Evolutionary conservation across 129 eudicot genomes (phyloP).

Genomic region (Dittrichia graveolens): DNA sequence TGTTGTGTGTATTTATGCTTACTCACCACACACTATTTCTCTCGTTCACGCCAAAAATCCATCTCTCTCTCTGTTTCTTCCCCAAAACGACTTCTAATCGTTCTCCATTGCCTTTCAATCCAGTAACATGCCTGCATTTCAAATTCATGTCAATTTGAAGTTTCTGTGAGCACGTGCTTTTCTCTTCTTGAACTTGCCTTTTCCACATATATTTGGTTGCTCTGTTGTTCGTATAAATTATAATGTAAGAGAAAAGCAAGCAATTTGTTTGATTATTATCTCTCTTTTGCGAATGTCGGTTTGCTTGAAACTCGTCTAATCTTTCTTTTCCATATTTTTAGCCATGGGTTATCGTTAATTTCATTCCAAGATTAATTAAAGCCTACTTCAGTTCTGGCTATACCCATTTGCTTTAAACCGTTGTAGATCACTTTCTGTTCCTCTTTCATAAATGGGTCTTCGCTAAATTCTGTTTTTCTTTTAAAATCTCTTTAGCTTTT

Average conservation of each 20-base stretch:
- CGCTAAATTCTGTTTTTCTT: slow-evolving; percentile 44
- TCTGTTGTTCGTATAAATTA: slow-evolving; percentile 1
- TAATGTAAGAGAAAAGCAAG: slow-evolving; percentile 45
- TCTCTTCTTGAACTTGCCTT: slow-evolving; percentile 19
- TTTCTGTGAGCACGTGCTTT: slow-evolving; percentile 31
- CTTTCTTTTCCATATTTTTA: neutral
- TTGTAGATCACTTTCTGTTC: slow-evolving; percentile 24
- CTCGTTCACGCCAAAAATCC: slow-evolving; percentile 49
- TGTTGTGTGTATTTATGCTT: slow-evolving; percentile 45
- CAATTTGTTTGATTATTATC: slow-evolving; percentile 17
- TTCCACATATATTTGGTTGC: slow-evolving; percentile 7
- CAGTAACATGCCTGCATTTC: slow-evolving; percentile 15
- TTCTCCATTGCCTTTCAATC: slow-evolving; percentile 21
- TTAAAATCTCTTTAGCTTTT: neutral
- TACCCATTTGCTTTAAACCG: slow-evolving; percentile 43
- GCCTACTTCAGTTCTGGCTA: slow-evolving; percentile 31
- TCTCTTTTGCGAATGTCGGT: slow-evolving; percentile 26
- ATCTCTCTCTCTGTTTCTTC: slow-evolving; percentile 34
- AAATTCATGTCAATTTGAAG: slow-evolving; percentile 20
- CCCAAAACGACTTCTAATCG: slow-evolving; percentile 19
- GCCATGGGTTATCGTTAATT: slow-evolving; percentile 38
- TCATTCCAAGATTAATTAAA: slow-evolving; percentile 14
- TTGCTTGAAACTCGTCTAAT: neutral
- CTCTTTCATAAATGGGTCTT: slow-evolving; percentile 50
- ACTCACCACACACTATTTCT: slow-evolving; percentile 70